Percentiles rank a stretch among this genome's conserved stretches.
Evolutionary conservation across 176 grass and related monocot species (phyloP).

Genomic region (Chrysopogon serrulatus): DNA sequence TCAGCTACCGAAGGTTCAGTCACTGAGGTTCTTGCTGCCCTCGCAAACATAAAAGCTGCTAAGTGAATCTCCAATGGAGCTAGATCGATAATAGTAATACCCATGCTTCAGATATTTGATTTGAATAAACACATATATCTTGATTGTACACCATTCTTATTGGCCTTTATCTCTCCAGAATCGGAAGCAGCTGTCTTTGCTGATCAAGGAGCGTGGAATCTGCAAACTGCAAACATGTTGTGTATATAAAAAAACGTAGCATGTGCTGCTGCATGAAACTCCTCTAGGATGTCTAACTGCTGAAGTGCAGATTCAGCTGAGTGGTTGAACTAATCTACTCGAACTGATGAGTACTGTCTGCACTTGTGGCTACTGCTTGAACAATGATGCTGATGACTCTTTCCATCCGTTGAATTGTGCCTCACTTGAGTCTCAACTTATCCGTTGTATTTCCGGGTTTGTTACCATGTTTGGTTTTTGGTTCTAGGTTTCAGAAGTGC

Average conservation of each 20-base stretch:
- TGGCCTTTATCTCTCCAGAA: neutral
- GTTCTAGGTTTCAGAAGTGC: neutral
- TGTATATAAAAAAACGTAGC: constrained; percentile 7
- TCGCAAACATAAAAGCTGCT: constrained; percentile 45
- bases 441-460: neutral
- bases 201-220: constrained; percentile 12
- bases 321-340: constrained; percentile 4
- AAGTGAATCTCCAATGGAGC: constrained; percentile 39
- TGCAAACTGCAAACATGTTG: neutral
- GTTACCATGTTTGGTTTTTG: neutral
- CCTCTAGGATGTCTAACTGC: constrained; percentile 9
- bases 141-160: neutral
- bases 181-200: neutral
- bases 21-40: constrained; percentile 48
- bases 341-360: neutral
- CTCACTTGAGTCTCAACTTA: neutral
- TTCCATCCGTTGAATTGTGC: neutral
- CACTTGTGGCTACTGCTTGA: neutral
- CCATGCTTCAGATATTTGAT: neutral
- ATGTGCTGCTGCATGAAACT: neutral
- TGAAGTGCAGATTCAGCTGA: constrained; percentile 4
- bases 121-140: neutral
- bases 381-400: neutral
- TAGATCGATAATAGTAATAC: constrained; percentile 23
- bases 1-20: constrained; percentile 54